Conservation (phyloP, 139 green algal species). For the Pleodorina starrii region DNA sequence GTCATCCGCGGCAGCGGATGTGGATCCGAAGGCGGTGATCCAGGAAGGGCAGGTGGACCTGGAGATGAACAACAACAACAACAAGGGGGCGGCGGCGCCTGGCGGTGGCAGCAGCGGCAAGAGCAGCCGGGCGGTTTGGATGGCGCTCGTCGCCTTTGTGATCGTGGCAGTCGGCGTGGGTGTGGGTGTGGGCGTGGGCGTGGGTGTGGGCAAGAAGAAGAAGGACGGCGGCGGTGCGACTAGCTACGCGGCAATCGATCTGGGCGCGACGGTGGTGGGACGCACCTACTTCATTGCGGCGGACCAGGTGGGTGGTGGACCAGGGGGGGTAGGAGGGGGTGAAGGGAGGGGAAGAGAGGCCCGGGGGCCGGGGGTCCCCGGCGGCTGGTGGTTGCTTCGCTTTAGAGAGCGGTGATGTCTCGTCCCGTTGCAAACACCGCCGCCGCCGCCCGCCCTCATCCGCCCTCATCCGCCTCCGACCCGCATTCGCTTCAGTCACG, state of each 20-base stretch:
- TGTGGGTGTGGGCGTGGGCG: conserved; percentile 42
- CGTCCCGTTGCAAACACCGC: no score
- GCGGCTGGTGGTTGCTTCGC: no score
- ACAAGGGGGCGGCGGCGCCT: background rate
- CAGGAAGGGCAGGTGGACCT: background rate
- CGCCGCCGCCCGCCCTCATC: no score
- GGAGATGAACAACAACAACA: background rate
- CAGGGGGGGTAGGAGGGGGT: no score
- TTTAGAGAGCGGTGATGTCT: no score
- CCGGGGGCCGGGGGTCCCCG: no score
- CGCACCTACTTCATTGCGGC: conserved; percentile 35
- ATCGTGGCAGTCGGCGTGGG: conserved; percentile 42
- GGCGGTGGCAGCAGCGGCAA: background rate
- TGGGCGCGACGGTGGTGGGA: background rate
- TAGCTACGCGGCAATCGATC: background rate
- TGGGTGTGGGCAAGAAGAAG: conserved; percentile 1
- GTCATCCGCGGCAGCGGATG: background rate
- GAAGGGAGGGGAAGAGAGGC: no score
- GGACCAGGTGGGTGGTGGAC: background rate
- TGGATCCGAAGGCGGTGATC: background rate
- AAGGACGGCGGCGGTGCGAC: background rate
- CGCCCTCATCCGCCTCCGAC: no score
- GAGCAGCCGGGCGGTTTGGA: background rate
- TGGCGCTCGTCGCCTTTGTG: background rate
- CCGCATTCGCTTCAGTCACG: no score